phyloP scores from a whole-genome alignment of 805 yeast species.

The Zygotorulaspora chibaensis region DNA sequence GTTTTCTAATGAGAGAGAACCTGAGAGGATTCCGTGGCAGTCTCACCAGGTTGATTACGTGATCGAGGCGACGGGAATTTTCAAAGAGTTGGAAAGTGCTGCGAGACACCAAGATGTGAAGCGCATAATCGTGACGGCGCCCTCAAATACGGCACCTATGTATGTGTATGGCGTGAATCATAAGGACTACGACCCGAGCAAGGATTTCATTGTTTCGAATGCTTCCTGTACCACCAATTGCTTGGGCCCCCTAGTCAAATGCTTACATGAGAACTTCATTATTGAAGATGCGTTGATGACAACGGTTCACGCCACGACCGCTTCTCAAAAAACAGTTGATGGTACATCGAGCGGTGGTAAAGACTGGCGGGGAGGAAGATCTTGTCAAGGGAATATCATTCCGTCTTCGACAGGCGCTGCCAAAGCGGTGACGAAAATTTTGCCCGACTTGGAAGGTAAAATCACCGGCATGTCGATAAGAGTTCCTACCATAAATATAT shows the following conservation, averaged over 20 bases:
- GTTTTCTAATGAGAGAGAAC: conserved; percentile 57
- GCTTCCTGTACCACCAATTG: conserved; percentile 97
- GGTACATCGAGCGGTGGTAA: conserved; percentile 81
- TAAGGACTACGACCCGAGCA: conserved; percentile 63
- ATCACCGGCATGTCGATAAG: conserved; percentile 92
- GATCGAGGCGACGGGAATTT: conserved; percentile 92
- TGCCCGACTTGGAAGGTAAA: conserved; percentile 86
- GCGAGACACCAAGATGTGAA: conserved; percentile 82
- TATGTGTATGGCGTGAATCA: conserved; percentile 90
- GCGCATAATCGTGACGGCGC: conserved; percentile 93
- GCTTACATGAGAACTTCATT: conserved; percentile 78
- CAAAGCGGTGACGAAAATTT: conserved; percentile 94
- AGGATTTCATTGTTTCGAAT: conserved; percentile 74
- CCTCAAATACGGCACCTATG: conserved; percentile 93
- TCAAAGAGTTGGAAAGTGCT: conserved; percentile 78
- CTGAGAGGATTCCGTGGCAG: conserved; percentile 86
- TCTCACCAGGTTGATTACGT: conserved; percentile 75
- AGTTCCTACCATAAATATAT: conserved; percentile 91
- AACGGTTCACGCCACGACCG: conserved; percentile 93
- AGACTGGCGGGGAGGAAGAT: conserved; percentile 99
- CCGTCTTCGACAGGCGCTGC: conserved; percentile 98
- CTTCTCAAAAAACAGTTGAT: conserved; percentile 94
- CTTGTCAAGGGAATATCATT: conserved; percentile 91
- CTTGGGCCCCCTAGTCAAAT: conserved; percentile 91
- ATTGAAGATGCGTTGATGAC: conserved; percentile 93